phyloP scores from a whole-genome alignment of 2,329 filamentous ascomycete species.

The Stachybotrys elegans region DNA sequence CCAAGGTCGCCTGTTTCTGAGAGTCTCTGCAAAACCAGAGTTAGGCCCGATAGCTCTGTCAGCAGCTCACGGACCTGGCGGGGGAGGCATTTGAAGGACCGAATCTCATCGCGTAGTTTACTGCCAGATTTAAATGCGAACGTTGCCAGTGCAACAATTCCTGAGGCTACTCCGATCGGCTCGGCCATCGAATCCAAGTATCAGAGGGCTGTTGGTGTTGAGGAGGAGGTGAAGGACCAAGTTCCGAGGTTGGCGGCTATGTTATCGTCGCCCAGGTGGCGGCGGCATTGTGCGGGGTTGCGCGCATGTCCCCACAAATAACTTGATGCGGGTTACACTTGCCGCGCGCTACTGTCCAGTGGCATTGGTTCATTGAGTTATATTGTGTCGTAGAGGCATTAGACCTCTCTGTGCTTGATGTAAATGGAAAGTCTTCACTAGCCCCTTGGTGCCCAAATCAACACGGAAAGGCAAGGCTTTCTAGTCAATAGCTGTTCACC shows the following conservation, averaged over 20 bases:
- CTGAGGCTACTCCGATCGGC: not conserved
- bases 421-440: too few relatives aligned
- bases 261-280: too few relatives aligned
- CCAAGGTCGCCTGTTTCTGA: not conserved
- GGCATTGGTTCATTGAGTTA: too few relatives aligned
- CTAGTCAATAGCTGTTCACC: too few relatives aligned
- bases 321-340: too few relatives aligned
- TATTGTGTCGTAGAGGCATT: too few relatives aligned
- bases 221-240: not conserved
- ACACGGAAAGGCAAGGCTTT: too few relatives aligned
- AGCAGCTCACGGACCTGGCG: not conserved
- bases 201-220: not conserved
- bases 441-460: too few relatives aligned
- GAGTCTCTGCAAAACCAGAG: not conserved
- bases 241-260: not conserved
- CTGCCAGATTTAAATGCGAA: not conserved
- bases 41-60: not conserved
- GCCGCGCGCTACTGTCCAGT: too few relatives aligned
- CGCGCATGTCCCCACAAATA: too few relatives aligned
- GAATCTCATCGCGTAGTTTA: not conserved
- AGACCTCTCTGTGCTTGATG: too few relatives aligned
- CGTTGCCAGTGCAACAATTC: not conserved
- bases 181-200: constrained; percentile 1
- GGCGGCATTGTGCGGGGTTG: too few relatives aligned
- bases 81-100: not conserved